phyloP scores from a whole-genome alignment of 345 rosid genomes.

The Theobroma cacao region DNA sequence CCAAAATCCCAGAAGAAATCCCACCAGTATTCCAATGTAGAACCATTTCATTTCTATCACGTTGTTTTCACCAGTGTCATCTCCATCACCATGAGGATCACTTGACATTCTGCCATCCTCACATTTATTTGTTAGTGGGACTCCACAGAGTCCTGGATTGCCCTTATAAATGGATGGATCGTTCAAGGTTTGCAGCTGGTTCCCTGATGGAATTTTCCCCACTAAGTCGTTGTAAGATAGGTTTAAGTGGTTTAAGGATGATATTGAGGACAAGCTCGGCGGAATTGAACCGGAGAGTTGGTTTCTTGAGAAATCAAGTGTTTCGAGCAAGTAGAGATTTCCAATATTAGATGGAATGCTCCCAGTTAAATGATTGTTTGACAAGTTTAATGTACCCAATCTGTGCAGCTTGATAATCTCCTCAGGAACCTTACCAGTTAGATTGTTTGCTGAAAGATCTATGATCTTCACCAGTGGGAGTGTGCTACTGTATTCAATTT shows the following conservation, averaged over 20 bases:
- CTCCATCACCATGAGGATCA: background rate
- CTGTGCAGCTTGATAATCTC: slow-evolving; percentile 8
- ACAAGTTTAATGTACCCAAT: slow-evolving; percentile 24
- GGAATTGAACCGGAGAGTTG: slow-evolving; percentile 25
- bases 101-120: background rate
- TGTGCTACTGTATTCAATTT: background rate
- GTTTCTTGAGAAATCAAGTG: slow-evolving; percentile 25
- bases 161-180: slow-evolving; percentile 20
- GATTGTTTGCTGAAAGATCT: slow-evolving; percentile 20
- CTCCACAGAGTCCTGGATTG: slow-evolving; percentile 22
- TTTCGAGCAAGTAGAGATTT: slow-evolving; percentile 1
- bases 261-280: background rate
- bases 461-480: slow-evolving; percentile 11
- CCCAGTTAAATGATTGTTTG: slow-evolving; percentile 23
- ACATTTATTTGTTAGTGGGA: slow-evolving; percentile 15
- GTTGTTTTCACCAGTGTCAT: background rate
- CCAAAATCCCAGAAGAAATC: slow-evolving; percentile 9
- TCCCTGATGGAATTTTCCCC: slow-evolving; percentile 17
- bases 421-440: slow-evolving; percentile 12
- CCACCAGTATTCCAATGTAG: background rate
- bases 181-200: slow-evolving; percentile 21
- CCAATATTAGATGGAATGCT: slow-evolving; percentile 15
- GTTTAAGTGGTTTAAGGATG: slow-evolving; percentile 22
- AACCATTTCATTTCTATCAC: background rate
- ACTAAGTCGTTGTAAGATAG: slow-evolving; percentile 23